Percentiles rank a stretch among this genome's conserved stretches.
These are phyloP conservation scores for Fagopyrum esculentum DNA, from an alignment of 148 eudicot genomes.

Conservation along the genomic window DNA sequence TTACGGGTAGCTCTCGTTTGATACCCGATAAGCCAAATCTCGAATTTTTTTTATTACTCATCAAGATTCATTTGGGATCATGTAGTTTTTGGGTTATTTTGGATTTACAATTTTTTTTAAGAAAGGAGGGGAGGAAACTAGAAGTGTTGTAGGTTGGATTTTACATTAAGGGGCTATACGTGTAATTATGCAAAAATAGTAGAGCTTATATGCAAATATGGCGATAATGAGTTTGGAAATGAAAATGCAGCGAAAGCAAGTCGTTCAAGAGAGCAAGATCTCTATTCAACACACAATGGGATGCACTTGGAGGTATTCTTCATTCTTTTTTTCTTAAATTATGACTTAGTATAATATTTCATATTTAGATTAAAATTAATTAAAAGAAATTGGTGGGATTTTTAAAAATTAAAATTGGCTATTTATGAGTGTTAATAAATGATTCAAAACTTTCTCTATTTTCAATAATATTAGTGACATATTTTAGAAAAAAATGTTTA, in stretches of 20 bases:
- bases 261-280: not conserved
- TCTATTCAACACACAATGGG: not conserved
- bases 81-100: too few relatives aligned
- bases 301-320: not conserved
- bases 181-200: not conserved
- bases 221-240: conserved; percentile 2
- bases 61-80: too few relatives aligned
- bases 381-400: not conserved
- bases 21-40: too few relatives aligned
- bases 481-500: not conserved
- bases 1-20: too few relatives aligned
- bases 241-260: not conserved
- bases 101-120: too few relatives aligned
- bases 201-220: too few relatives aligned
- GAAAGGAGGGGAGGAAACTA: too few relatives aligned
- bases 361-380: too few relatives aligned
- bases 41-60: too few relatives aligned
- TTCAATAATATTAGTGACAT: too few relatives aligned
- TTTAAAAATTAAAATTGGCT: not conserved
- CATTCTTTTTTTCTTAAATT: not conserved
- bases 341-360: not conserved
- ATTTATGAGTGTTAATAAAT: too few relatives aligned
- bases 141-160: not conserved
- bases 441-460: not conserved
- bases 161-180: not conserved